Base-by-base conservation (phyloP, 495 filamentous ascomycete genomes). In the Jackrogersella multiformis region DNA sequence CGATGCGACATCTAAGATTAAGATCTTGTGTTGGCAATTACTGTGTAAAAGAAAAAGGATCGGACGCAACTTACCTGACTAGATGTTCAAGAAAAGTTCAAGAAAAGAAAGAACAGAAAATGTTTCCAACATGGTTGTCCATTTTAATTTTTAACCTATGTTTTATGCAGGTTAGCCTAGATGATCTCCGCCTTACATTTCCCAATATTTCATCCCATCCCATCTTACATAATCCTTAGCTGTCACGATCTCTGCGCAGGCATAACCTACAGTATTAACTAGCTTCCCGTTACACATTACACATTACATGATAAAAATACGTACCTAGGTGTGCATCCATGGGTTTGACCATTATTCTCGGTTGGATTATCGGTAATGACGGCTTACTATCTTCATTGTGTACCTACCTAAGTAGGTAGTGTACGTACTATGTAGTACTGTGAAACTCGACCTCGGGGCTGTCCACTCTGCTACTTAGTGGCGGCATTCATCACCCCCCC, bases 211-310 rank as follows among this genome's bases (percentile, higher is more conserved):
- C 39, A 24, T 34, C 15, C 63, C 32, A 41, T 28, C 21, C 6
- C 38, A 68, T 63, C 65, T 63, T 68, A 68, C 58, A 53, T 68
- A 63, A 63, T 54, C 36, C 28, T n/a, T n/a, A n/a, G n/a, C n/a
- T 16, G 23, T 53, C 53, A 9, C 38, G 59, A 51, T 59, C 56
- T 68, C 23, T 53, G 12, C 38, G 32, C n/a, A n/a, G n/a, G n/a
- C n/a, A n/a, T n/a, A n/a, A n/a, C n/a, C n/a, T n/a, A n/a, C n/a
- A n/a, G n/a, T n/a, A n/a, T n/a, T n/a, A n/a, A n/a, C n/a, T n/a
- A n/a, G n/a, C n/a, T n/a, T n/a, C n/a, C n/a, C n/a, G n/a, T n/a
- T n/a, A n/a, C n/a, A n/a, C n/a, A n/a, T n/a, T n/a, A n/a, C n/a
- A n/a, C n/a, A n/a, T n/a, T n/a, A n/a, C n/a, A n/a, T n/a, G n/a